A percentile compares a stretch with the other conserved stretches of the same genome.
These are phyloP conservation scores for Byssothecium circinans DNA, from an alignment of 2,329 filamentous ascomycete species.

Conservation along the genomic window DNA sequence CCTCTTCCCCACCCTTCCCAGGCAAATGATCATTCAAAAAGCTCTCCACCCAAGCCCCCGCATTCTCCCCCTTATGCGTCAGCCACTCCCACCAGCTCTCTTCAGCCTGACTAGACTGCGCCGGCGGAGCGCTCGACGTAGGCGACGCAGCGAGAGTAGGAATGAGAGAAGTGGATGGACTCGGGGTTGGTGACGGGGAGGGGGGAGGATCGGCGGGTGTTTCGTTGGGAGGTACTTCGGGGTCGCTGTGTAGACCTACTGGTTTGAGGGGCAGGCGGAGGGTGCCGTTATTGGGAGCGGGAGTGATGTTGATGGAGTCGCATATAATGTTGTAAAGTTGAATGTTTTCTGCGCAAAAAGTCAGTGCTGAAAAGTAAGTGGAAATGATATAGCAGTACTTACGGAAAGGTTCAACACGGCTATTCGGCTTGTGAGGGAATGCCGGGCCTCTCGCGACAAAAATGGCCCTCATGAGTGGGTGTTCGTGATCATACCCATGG, in stretches of 20 bases:
- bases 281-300: constrained; percentile 84
- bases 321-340: constrained; percentile 95
- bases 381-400: constrained; percentile 49
- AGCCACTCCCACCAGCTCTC: constrained; percentile 43
- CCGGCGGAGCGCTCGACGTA: constrained; percentile 19
- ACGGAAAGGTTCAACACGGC: constrained; percentile 79
- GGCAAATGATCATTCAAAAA: constrained; percentile 36
- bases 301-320: constrained; percentile 75
- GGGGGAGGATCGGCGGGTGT: constrained; percentile 57
- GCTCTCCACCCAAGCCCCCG: constrained; percentile 41
- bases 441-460: constrained; percentile 91
- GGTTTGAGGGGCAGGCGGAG: constrained; percentile 70
- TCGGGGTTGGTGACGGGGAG: neutral
- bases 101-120: constrained; percentile 5
- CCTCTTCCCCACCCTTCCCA: constrained; percentile 10
- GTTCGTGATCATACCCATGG: constrained; percentile 92
- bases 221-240: constrained; percentile 49
- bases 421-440: constrained; percentile 83
- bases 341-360: constrained; percentile 69
- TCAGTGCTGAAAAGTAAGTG: neutral
- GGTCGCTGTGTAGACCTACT: constrained; percentile 61
- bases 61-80: constrained; percentile 38
- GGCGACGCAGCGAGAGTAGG: constrained; percentile 3
- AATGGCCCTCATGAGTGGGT: constrained; percentile 94
- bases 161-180: constrained; percentile 4